phyloP scores from a whole-genome alignment of 2,329 filamentous ascomycete species.

The Piedraia hortae region DNA sequence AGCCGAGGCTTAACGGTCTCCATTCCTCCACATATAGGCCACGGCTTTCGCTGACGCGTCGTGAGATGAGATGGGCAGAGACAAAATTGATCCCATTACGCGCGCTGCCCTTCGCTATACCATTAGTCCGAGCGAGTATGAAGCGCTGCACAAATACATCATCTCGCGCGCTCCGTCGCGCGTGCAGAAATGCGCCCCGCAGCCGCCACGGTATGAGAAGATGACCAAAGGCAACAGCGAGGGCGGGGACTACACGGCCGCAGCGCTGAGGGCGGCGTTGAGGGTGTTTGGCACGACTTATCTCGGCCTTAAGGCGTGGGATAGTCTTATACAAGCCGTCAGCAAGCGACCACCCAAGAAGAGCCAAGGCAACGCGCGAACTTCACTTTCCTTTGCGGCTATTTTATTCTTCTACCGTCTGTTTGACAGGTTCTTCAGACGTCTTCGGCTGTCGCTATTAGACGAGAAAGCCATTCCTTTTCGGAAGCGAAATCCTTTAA shows the following conservation, averaged over 20 bases:
- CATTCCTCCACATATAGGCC: no score
- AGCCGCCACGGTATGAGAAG: slow-evolving; percentile 24
- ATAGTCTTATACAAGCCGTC: no score
- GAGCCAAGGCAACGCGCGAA: slow-evolving; percentile 33
- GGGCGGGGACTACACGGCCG: slow-evolving; percentile 18
- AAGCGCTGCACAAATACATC: slow-evolving; percentile 56
- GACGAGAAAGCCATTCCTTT: slow-evolving; percentile 55
- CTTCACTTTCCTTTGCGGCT: slow-evolving; percentile 58
- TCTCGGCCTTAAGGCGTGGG: slow-evolving; percentile 20
- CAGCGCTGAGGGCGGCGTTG: slow-evolving; percentile 19
- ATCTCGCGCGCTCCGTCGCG: slow-evolving; percentile 37
- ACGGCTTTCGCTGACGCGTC: no score
- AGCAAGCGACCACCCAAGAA: slow-evolving; percentile 10
- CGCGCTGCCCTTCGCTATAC: slow-evolving; percentile 73
- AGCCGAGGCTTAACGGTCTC: no score
- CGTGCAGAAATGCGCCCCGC: slow-evolving; percentile 25
- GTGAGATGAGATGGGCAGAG: no score
- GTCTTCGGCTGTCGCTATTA: slow-evolving; percentile 51
- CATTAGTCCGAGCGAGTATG: slow-evolving; percentile 59
- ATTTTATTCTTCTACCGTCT: slow-evolving; percentile 73
- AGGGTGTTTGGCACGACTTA: slow-evolving; percentile 18
- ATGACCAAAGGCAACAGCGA: slow-evolving; percentile 13
- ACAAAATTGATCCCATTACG: slow-evolving; percentile 45
- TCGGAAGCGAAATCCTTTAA: slow-evolving; percentile 51
- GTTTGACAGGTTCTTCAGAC: slow-evolving; percentile 66